Base-by-base conservation (phyloP, 2,329 filamentous ascomycete species). In the Fusarium sp. region DNA sequence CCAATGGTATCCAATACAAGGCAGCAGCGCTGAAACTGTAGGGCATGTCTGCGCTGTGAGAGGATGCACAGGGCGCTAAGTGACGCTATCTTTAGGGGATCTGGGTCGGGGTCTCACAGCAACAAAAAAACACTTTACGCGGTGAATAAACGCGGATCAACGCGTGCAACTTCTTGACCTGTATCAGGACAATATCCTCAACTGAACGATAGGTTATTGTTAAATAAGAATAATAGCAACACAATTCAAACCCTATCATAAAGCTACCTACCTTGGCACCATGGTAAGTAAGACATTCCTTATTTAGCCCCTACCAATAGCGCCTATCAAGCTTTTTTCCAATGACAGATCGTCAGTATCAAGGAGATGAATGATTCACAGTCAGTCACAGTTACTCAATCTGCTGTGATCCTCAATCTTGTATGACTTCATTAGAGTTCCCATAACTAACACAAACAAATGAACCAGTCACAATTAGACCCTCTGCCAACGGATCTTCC, bases 401-500 rank as follows among this genome's bases (percentile, higher is more conserved):
- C 22, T 57, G n/a, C 29, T 22, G 27, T 44, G 46, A 57, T 29
- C 50, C 25, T 46, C 44, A 29, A 41, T 33, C 35, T 46, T 54
- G 25, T 25, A 60, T 53, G 33, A 53, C 42, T 25, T 50, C 25
- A 59, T 46, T 9, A 49, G n/a, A 14, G 13, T 18, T 7, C 22
- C 29, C 20, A 9, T 18, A 11, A 38, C 60, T 67, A 50, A 74
- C 45, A 58, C 3, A 20, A 9, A 42, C 5, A 35, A 39, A 89
- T 90, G 85, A 86, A 86, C 78, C 87, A 97, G 88, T 97, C 94
- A 74, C 96, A 99, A 84, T 85, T 95, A 75, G 94, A 94, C 79
- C 94, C 95, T 73, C 86, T 98, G 55, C 96, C 96, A 29, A 85
- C 79, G 70, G 90, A 97, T 78, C 87, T 99, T 54, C 96, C 96